Evolutionary conservation across 139 green algal species (phyloP), one percentile per base, ranked within the genome.

Genomic region (Coccomyxa sp.): DNA sequence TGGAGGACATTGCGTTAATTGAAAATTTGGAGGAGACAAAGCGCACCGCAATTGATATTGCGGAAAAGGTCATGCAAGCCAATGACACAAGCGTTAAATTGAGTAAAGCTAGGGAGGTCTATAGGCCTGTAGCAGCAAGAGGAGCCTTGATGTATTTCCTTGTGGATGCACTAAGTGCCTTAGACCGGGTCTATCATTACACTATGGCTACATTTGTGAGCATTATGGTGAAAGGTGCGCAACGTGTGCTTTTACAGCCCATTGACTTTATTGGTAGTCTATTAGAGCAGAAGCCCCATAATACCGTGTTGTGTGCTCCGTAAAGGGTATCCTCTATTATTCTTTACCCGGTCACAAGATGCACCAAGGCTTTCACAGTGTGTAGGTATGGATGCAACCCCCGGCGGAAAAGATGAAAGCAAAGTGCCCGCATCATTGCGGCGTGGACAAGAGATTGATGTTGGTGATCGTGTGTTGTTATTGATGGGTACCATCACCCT

Each of bases 11-110:
- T 69, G 90, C 90, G 76, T 83, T 98, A 39, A 92, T 98, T 74
- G 92, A 97, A 82, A 92, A 92, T 79, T 86, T 98, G 76, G 94
- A 98, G 82, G 89, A 95, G 82, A 98, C 94, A 44, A 98, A 98
- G 87, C 81, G 84, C 64, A 96, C 93, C 0, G 90, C 94, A 0
- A 76, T 89, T 24, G 91, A 97, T 14, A 94, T 98, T 77, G 93
- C 90, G 73, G 81, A 95, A 64, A 94, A 95, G 84, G 94, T 97
- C 6, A 85, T 86, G 79, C 77, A 90, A 33, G 93, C 94, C 36
- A 90, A 89, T 82, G 70, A 85, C 55, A 88, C 86, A 9, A 88
- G 93, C 80, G 58, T 91, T n/a, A 88, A 79, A 77, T 95, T 98
- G 64, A 83, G 84, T 38, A 88, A 89, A 70, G 92, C 92, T 24